Evolutionary conservation across 345 rosid genomes (phyloP).

Genomic region (Eucalyptus sp.): DNA sequence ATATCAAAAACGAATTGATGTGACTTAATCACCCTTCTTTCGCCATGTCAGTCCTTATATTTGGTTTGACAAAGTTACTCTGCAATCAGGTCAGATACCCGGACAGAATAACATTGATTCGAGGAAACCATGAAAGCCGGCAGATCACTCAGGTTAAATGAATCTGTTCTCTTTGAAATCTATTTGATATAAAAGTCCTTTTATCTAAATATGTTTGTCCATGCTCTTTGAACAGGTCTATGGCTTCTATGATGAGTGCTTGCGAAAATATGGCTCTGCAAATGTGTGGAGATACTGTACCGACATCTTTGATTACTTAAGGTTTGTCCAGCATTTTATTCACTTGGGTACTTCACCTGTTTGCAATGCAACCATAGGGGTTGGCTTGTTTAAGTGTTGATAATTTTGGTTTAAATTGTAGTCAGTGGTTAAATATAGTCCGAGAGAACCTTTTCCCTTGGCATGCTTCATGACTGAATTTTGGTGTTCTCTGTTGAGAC

Average conservation of each 20-base stretch:
- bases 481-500: neutral
- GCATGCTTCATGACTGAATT: neutral
- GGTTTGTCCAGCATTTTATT: conserved; percentile 25
- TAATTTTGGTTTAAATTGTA: neutral
- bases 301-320: conserved; percentile 89
- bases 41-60: neutral
- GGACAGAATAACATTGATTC: conserved; percentile 85
- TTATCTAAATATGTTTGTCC: neutral
- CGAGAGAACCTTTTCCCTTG: neutral
- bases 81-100: conserved; percentile 84
- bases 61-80: conserved; percentile 2
- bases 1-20: neutral
- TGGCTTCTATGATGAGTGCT: conserved; percentile 96
- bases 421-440: neutral
- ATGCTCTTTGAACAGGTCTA: conserved; percentile 42
- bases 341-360: neutral
- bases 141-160: conserved; percentile 86
- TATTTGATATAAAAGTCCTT: neutral
- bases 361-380: neutral
- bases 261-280: conserved; percentile 90
- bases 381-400: neutral
- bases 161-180: neutral
- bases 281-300: conserved; percentile 99
- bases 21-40: neutral
- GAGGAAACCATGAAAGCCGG: conserved; percentile 97